Percentiles rank a stretch among this genome's conserved stretches.
Evolutionary conservation across 352 stramenopile species (phyloP).

Genomic region (Plasmopara viticola): DNA sequence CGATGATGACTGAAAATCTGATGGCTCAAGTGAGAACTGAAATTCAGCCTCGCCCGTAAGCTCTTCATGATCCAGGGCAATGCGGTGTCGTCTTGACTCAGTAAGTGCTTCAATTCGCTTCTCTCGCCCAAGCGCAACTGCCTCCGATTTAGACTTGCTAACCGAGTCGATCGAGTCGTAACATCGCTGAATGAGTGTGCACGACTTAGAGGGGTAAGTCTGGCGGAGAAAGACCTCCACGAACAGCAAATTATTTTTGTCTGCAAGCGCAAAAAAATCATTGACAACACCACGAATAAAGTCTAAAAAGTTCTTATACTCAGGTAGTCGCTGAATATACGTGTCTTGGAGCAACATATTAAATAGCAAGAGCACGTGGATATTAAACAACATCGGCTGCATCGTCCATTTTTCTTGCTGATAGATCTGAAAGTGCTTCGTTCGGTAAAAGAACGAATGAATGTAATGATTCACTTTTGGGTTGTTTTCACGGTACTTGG

Average conservation of each 20-base stretch:
- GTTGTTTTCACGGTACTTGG: constrained; percentile 67
- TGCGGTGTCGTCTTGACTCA: constrained; percentile 59
- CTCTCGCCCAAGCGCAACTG: constrained; percentile 55
- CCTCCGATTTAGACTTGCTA: constrained; percentile 51
- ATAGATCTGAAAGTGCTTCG: constrained; percentile 74
- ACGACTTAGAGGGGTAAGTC: constrained; percentile 59
- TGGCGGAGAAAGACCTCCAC: constrained; percentile 70
- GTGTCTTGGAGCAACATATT: constrained; percentile 83
- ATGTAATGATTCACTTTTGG: constrained; percentile 87
- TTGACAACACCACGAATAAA: constrained; percentile 74
- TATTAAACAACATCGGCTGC: constrained; percentile 84
- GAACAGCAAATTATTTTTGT: constrained; percentile 79
- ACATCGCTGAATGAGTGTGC: constrained; percentile 62
- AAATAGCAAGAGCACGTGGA: constrained; percentile 73
- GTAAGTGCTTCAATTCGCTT: constrained; percentile 51
- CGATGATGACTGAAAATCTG: constrained; percentile 55
- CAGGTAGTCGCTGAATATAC: constrained; percentile 43
- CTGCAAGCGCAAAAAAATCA: constrained; percentile 70
- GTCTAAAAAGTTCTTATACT: constrained; percentile 67
- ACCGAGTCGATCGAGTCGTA: constrained; percentile 68
- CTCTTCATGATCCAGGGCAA: constrained; percentile 65
- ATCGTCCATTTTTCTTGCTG: constrained; percentile 71
- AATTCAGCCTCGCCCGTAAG: constrained; percentile 79
- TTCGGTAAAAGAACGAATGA: constrained; percentile 83
- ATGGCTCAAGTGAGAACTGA: constrained; percentile 54